Conservation (phyloP, 352 stramenopile genomes). For the Phytophthora lateralis region DNA sequence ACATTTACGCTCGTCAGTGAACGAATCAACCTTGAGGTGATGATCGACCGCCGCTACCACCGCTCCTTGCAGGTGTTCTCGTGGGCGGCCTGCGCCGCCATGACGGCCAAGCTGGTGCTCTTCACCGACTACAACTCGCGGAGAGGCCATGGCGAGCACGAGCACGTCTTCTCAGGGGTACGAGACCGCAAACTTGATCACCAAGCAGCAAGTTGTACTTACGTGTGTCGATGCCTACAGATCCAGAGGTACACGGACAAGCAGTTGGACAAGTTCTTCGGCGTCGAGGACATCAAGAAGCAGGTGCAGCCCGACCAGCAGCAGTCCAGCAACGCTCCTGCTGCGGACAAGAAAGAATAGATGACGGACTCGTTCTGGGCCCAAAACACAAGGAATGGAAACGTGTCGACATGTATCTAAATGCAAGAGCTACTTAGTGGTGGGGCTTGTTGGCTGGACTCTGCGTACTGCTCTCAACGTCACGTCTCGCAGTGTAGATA, state of each 20-base stretch:
- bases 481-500: slow-evolving; percentile 8
- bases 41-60: slow-evolving; percentile 89
- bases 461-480: slow-evolving; percentile 10
- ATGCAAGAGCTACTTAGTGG: slow-evolving; percentile 38
- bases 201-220: neutral
- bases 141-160: slow-evolving; percentile 49
- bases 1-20: neutral
- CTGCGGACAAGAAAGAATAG: slow-evolving; percentile 30
- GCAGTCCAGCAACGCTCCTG: slow-evolving; percentile 9
- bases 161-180: slow-evolving; percentile 84
- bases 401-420: slow-evolving; percentile 33
- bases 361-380: too few species aligned
- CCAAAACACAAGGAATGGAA: slow-evolving; percentile 12
- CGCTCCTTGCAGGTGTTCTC: slow-evolving; percentile 86
- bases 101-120: slow-evolving; percentile 84
- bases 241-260: slow-evolving; percentile 81
- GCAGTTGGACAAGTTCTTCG: slow-evolving; percentile 89
- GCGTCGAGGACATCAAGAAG: slow-evolving; percentile 69
- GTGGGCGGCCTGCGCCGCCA: slow-evolving; percentile 75
- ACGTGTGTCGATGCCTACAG: slow-evolving; percentile 15
- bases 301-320: slow-evolving; percentile 25
- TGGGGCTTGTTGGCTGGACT: slow-evolving; percentile 3
- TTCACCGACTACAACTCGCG: slow-evolving; percentile 82
- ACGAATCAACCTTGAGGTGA: slow-evolving; percentile 27
- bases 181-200: neutral